Evolutionary conservation across 768 basidiomycete species (phyloP).

Genomic region (Basidioascus undulatus): DNA sequence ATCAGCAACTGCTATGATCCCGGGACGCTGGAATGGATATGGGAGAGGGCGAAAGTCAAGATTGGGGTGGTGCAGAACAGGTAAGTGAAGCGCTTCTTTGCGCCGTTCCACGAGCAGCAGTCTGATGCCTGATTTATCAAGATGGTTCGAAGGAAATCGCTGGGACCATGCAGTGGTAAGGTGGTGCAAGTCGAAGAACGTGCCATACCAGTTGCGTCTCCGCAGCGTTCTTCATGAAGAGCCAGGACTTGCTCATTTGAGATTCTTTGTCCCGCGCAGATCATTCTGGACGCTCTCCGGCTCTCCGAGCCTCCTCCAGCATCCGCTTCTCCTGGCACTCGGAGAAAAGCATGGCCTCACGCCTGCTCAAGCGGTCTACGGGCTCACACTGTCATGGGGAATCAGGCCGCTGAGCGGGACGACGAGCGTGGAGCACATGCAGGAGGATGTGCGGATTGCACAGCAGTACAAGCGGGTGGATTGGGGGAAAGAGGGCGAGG

Average conservation of each 20-base stretch:
- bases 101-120: not conserved
- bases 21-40: constrained; percentile 28
- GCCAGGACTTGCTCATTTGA: too few species aligned
- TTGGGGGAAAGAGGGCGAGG: too few species aligned
- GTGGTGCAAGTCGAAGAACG: constrained; percentile 37
- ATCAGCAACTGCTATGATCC: constrained; percentile 57
- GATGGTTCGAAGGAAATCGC: constrained; percentile 57
- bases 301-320: constrained; percentile 36
- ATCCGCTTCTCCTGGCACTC: constrained; percentile 25
- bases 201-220: constrained; percentile 41
- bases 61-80: constrained; percentile 46
- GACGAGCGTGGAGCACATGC: constrained; percentile 39
- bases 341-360: constrained; percentile 29
- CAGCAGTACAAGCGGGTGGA: too few species aligned
- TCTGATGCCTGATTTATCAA: constrained; percentile 15
- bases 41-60: constrained; percentile 25
- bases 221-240: too few species aligned
- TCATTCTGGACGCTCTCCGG: constrained; percentile 74
- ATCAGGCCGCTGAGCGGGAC: constrained; percentile 58
- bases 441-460: constrained; percentile 30
- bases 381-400: constrained; percentile 37
- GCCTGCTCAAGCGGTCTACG: constrained; percentile 41
- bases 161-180: constrained; percentile 44
- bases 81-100: not conserved
- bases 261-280: constrained; percentile 25